Base-by-base conservation (phyloP, 129 eudicot species). In the Logfia minima region DNA sequence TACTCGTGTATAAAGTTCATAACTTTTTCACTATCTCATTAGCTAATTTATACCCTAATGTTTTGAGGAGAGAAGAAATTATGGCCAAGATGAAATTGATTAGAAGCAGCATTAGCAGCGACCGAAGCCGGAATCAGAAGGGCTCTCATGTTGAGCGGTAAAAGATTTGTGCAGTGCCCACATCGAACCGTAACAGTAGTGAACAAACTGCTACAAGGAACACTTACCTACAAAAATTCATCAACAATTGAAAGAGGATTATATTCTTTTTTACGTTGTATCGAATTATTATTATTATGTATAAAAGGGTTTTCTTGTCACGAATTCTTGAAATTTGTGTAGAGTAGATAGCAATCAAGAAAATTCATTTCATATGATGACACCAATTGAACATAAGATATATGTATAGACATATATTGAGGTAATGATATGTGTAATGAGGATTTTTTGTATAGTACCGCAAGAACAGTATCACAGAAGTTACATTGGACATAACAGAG, bases 141-240 rank as follows among this genome's bases (percentile, higher is more conserved):
- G 18, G 82, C 86, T 1, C 89, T 82, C 97, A 87, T 89, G 87
- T 89, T 86, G 41, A 89, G 94, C 8, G 90, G 86, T 76, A 95
- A 82, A 52, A 89, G 91, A 79, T 89, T 88, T 59, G 89, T 78
- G 89, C 99, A 95, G 85, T 95, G 96, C 19, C 99, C 99, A 66
- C 99, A 95, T 86, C 96, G 78, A 60, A 95, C 99, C 6, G 97
- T 95, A 28, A 95, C 99, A 5, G 90, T 95, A 74, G 87, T 86
- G 90, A 83, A 86, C 90, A 95, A 85, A 84, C 94, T 91, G 37
- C 88, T 83, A 87, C 90, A 80, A 71, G 99, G 99, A 22, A 95
- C 99, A 73, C 99, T 91, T 92, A 95, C 99, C 99, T 95, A 51
- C 76, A 82, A 76, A 6, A 58, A 2, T 0, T 22, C 59, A 68